phyloP scores from a whole-genome alignment of 768 basidiomycete genomes.

The Trametes cinnabarina region DNA sequence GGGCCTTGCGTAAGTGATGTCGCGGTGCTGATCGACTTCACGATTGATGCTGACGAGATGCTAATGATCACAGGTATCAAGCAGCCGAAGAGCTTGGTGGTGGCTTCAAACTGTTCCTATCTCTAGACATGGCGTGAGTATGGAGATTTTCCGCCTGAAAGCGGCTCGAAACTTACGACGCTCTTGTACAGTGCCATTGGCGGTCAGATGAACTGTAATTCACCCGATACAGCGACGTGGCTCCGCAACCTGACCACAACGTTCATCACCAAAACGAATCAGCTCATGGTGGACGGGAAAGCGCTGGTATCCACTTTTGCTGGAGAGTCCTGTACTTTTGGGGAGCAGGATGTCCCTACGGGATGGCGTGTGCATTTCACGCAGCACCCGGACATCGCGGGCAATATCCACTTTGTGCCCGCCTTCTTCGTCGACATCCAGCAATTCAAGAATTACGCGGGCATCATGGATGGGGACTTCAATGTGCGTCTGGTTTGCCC shows the following conservation, averaged over 20 bases:
- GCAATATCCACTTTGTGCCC: slow-evolving; percentile 55
- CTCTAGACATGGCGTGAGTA: slow-evolving; percentile 70
- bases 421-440: slow-evolving; percentile 57
- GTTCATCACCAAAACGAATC: slow-evolving; percentile 49
- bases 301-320: slow-evolving; percentile 60
- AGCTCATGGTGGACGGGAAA: slow-evolving; percentile 52
- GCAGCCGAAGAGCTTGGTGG: slow-evolving; percentile 36
- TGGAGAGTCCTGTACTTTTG: slow-evolving; percentile 62
- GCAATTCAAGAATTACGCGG: slow-evolving; percentile 38
- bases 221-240: slow-evolving; percentile 39
- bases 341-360: slow-evolving; percentile 37
- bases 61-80: slow-evolving; percentile 22
- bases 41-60: not conserved
- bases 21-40: not conserved
- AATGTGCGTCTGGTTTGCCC: slow-evolving; percentile 41
- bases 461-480: slow-evolving; percentile 58
- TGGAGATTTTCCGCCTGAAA: not conserved
- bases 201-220: slow-evolving; percentile 33
- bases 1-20: slow-evolving; percentile 41
- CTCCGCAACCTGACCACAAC: slow-evolving; percentile 45
- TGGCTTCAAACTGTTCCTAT: slow-evolving; percentile 63
- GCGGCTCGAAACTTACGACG: not conserved
- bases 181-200: slow-evolving; percentile 33
- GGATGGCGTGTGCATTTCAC: slow-evolving; percentile 47
- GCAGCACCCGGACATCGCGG: slow-evolving; percentile 31